Base-by-base conservation (phyloP, 495 filamentous ascomycete genomes). In the Hyaloscypha hepaticicola region DNA sequence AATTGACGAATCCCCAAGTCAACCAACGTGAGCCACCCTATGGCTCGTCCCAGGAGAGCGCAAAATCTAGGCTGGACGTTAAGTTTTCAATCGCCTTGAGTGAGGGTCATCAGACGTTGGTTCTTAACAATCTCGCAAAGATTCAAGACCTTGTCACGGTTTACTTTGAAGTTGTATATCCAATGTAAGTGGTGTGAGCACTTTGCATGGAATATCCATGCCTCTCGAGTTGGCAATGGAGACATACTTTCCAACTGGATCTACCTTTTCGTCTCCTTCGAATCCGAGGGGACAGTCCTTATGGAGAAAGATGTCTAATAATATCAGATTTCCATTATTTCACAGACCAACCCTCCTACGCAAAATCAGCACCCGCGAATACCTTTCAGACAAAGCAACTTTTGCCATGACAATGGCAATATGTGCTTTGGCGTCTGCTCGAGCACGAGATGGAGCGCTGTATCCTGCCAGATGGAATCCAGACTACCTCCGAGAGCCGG, bases 341-440 rank as follows among this genome's bases (percentile, higher is more conserved):
- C 79, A 83, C 71, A 76, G 70, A 24, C 72, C 72, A 52, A 75
- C 75, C 49, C 71, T 82, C 28, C 65, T 76, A 3, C 71, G 73
- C 27, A 72, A 69, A 53, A 67, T 82, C 21, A 66, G 72, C 48
- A 70, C 71, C 51, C 63, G 74, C 26, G 77, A 81, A 27, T 73
- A 83, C 65, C 72, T 76, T n/a, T 63, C 66, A 27, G 75, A 79
- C 58, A 74, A 73, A 48, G 68, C 72, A 21, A 72, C 82, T 48
- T 83, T 82, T 72, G 79, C 78, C 22, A 77, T 75, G 2, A 72
- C 77, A 25, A 83, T 83, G 81, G 77, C 80, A 14, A 76, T 78
- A 11, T 82, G 81, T 55, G 76, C 81, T 26, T 72, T 83, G 58
- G 75, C 75, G 11, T 76, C 80, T 6, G 77, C 73, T 9, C 74